phyloP scores from a whole-genome alignment of 2,329 filamentous ascomycete genomes.

The Paraphaeosphaeria minitans region DNA sequence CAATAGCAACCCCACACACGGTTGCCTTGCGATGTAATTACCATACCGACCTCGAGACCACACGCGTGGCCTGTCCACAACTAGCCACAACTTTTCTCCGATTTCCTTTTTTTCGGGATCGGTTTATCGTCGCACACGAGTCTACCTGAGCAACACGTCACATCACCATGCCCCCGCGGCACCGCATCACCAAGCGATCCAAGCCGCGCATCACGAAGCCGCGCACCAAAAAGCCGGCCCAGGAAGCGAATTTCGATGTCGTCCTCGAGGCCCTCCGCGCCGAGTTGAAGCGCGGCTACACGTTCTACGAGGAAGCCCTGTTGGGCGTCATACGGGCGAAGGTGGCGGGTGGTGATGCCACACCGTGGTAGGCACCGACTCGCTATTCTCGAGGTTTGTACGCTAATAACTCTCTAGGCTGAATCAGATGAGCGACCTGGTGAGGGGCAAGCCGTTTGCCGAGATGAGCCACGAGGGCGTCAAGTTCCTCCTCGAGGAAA shows the following conservation, averaged over 20 bases:
- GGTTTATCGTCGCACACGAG: not conserved
- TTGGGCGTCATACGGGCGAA: not conserved
- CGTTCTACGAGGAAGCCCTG: constrained; percentile 1
- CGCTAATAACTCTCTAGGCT: not conserved
- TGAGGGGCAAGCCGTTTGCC: constrained; percentile 4
- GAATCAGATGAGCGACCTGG: not conserved
- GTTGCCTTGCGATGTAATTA: not conserved
- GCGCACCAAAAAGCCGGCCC: not conserved
- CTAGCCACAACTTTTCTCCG: not conserved
- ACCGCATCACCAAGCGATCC: not conserved
- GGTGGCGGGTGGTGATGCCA: not conserved
- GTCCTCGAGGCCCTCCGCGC: not conserved
- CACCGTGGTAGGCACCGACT: constrained; percentile 2
- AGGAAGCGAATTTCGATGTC: not conserved
- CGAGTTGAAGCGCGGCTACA: not conserved
- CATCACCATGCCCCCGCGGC: not conserved
- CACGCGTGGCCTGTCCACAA: not conserved
- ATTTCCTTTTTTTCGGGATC: not conserved
- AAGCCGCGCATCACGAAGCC: not conserved
- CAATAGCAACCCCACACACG: not conserved
- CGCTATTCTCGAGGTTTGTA: not conserved
- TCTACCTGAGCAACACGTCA: not conserved
- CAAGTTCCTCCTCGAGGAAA: constrained; percentile 4
- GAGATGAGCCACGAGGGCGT: constrained; percentile 5
- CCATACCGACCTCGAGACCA: not conserved